Conservation (phyloP, 805 yeast species). For the Zygoascus flipseniorum region DNA sequence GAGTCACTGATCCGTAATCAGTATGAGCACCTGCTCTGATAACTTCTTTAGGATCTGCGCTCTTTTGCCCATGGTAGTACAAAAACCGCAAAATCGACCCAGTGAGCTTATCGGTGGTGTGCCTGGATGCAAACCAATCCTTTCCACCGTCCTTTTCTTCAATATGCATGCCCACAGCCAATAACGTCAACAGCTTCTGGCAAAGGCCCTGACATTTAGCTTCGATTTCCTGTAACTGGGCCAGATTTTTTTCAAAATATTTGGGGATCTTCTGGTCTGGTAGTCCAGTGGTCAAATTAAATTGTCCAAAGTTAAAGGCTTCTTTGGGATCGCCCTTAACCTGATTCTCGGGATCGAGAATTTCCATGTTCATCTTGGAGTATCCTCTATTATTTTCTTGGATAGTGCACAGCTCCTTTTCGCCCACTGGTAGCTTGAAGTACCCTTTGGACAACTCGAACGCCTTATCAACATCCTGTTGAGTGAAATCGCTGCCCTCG, state of each 20-base stretch:
- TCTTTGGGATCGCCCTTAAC: conserved; percentile 36
- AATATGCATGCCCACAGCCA: conserved; percentile 57
- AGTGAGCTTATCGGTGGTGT: conserved; percentile 40
- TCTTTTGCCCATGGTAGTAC: conserved; percentile 57
- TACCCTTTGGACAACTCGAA: conserved; percentile 44
- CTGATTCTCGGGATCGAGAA: conserved; percentile 31
- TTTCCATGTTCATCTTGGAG: conserved; percentile 47
- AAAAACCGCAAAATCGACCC: conserved; percentile 64
- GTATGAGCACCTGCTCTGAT: conserved; percentile 83
- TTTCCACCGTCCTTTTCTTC: conserved; percentile 44
- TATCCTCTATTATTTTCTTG: conserved; percentile 54
- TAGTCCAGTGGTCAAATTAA: conserved; percentile 39
- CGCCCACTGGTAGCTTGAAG: conserved; percentile 43
- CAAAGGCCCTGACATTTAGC: conserved; percentile 44
- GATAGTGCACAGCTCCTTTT: conserved; percentile 44
- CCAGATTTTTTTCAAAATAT: conserved; percentile 38
- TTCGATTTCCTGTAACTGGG: conserved; percentile 29
- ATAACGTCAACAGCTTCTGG: conserved; percentile 40
- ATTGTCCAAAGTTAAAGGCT: conserved; percentile 57
- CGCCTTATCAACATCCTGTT: conserved; percentile 42
- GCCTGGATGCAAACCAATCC: conserved; percentile 59
- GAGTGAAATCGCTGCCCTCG: conserved; percentile 58
- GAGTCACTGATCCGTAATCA: conserved; percentile 69
- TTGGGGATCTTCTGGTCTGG: conserved; percentile 41
- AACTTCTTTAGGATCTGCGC: conserved; percentile 40